A percentile compares a stretch with the other conserved stretches of the same genome.
phyloP scores from a whole-genome alignment of 176 grass and related monocot genomes.

The Raddia guianensis region DNA sequence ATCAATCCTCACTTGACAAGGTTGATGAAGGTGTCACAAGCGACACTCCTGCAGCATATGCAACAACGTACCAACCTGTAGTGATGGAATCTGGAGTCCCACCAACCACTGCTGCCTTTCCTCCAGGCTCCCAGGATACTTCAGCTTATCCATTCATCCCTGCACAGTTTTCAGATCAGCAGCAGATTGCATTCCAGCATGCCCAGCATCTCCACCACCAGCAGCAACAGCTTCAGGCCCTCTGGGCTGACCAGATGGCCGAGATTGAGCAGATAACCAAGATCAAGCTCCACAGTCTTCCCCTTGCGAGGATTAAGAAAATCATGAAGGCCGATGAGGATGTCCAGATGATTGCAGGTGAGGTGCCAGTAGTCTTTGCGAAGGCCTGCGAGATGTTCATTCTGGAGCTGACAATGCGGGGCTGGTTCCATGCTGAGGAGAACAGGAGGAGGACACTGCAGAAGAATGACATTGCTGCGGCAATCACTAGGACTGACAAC shows the following conservation, averaged over 20 bases:
- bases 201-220: constrained; percentile 49
- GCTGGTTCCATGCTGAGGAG: constrained; percentile 58
- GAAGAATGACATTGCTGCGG: constrained; percentile 57
- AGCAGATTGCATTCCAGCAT: constrained; percentile 49
- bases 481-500: constrained; percentile 46
- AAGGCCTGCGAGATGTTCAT: constrained; percentile 83
- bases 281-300: constrained; percentile 57
- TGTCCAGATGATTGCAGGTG: constrained; percentile 64
- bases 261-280: constrained; percentile 51
- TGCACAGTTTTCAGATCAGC: constrained; percentile 17
- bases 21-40: constrained; percentile 28
- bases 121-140: constrained; percentile 27
- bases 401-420: constrained; percentile 63
- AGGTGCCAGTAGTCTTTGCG: constrained; percentile 61
- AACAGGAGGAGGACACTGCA: constrained; percentile 62
- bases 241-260: constrained; percentile 61
- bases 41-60: constrained; percentile 39
- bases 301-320: constrained; percentile 75
- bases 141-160: constrained; percentile 15
- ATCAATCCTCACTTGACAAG: constrained; percentile 47
- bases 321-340: constrained; percentile 82
- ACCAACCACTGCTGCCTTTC: constrained; percentile 1
- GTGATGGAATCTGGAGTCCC: constrained; percentile 36
- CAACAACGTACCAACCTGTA: constrained; percentile 37
- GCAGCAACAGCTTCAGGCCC: constrained; percentile 47